Conservation (phyloP, 768 basidiomycete species). For the Collybia sp. region DNA sequence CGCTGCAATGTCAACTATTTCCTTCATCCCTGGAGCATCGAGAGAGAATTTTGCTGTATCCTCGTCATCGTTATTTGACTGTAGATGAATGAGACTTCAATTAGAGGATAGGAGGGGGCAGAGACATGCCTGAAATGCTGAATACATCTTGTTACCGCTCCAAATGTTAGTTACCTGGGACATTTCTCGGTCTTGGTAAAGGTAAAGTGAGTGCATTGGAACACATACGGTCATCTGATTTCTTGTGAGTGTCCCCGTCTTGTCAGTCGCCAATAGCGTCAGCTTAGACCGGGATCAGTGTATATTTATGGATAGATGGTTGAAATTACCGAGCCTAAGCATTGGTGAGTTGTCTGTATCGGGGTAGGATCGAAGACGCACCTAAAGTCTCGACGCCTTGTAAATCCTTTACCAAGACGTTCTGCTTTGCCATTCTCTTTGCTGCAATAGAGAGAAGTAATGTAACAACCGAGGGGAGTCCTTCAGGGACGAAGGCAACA, state of each 20-base stretch:
- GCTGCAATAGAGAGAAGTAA: conserved; percentile 65
- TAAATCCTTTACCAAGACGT: conserved; percentile 71
- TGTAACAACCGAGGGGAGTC: conserved; percentile 65
- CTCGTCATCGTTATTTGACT: conserved; percentile 67
- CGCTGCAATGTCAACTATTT: conserved; percentile 59
- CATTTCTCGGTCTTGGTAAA: background rate
- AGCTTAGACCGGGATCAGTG: conserved; percentile 29
- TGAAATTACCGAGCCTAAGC: conserved; percentile 32
- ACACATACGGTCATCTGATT: conserved; percentile 63
- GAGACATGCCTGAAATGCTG: conserved; percentile 51
- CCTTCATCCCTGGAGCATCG: conserved; percentile 53
- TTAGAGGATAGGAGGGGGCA: background rate
- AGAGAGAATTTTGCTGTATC: conserved; percentile 45
- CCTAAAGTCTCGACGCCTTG: conserved; percentile 71
- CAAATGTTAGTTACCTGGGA: conserved; percentile 58
- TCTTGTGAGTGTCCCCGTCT: conserved; percentile 65
- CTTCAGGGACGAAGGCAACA: conserved; percentile 59
- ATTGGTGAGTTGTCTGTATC: background rate
- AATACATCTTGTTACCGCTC: conserved; percentile 58
- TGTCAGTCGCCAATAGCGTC: conserved; percentile 66
- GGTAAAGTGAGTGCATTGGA: background rate
- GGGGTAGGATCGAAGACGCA: conserved; percentile 36
- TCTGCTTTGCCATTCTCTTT: conserved; percentile 66
- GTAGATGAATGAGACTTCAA: background rate
- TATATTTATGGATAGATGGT: background rate